phyloP scores from a whole-genome alignment of 1,284 basidiomycete species.

The Pterulicium gracile region DNA sequence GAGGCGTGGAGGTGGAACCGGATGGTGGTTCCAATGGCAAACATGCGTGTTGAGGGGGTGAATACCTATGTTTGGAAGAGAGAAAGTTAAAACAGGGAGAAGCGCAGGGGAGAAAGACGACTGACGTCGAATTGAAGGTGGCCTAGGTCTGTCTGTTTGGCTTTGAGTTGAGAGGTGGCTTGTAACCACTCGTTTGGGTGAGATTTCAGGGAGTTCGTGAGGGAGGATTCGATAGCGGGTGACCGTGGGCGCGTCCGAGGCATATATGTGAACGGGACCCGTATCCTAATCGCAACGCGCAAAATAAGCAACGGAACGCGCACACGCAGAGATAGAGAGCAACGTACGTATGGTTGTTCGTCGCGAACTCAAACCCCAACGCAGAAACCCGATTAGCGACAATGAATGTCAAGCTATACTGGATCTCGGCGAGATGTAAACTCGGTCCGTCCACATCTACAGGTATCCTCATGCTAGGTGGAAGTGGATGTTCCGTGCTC shows the following conservation, averaged over 20 bases:
- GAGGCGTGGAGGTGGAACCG: background rate
- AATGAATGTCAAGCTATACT: background rate
- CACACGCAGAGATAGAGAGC: background rate
- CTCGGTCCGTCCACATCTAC: background rate
- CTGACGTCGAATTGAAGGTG: background rate
- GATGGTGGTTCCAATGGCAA: background rate
- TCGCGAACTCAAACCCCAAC: background rate
- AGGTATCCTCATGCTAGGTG: background rate
- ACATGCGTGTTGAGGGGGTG: background rate
- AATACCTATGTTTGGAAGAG: background rate
- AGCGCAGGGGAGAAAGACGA: background rate
- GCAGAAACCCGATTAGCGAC: background rate
- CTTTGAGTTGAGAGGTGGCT: background rate
- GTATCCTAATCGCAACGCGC: too few relatives aligned
- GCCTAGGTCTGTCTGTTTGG: background rate
- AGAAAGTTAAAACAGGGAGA: background rate
- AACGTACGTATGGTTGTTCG: background rate
- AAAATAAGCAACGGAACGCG: background rate
- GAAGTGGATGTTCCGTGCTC: background rate
- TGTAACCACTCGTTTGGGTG: background rate
- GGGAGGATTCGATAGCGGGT: background rate
- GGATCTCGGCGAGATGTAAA: background rate
- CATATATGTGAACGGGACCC: background rate
- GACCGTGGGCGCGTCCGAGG: background rate
- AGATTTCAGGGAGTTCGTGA: background rate